Conservation (phyloP, 345 rosid species). For the Populus ilicifolia region DNA sequence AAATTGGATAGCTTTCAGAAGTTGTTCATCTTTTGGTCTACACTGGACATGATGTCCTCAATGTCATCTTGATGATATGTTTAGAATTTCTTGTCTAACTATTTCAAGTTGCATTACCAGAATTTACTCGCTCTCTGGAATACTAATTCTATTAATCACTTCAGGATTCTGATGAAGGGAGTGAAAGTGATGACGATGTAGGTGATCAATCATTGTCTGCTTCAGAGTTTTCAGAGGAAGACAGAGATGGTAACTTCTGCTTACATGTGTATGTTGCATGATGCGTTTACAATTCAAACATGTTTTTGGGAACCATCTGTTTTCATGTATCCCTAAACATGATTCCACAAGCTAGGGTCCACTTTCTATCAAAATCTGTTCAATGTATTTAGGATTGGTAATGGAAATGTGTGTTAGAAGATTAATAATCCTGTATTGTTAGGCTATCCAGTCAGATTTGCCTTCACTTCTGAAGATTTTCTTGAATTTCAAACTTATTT, state of each 20-base stretch:
- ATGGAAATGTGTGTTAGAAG: background rate
- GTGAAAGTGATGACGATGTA: slow-evolving; percentile 28
- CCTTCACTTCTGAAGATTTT: background rate
- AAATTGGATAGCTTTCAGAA: background rate
- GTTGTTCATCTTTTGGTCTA: background rate
- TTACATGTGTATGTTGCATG: background rate
- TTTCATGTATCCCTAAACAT: background rate
- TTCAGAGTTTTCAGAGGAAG: slow-evolving; percentile 46
- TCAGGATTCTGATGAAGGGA: slow-evolving; percentile 52
- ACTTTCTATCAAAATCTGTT: background rate
- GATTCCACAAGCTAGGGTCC: background rate
- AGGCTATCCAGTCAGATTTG: background rate
- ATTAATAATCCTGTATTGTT: background rate
- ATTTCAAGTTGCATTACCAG: too few relatives aligned
- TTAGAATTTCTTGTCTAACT: too few relatives aligned
- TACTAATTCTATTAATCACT: background rate
- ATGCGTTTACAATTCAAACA: background rate
- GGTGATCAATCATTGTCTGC: slow-evolving; percentile 36
- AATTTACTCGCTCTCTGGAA: background rate
- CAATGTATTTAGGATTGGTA: background rate
- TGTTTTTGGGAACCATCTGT: background rate
- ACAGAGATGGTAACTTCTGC: slow-evolving; percentile 42
- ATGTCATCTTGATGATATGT: too few relatives aligned
- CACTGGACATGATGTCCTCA: too few relatives aligned
- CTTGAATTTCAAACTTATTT: slow-evolving; percentile 16